These are phyloP conservation scores for Sophora flavescens DNA, from an alignment of 306 rosid genomes.

Conservation along the genomic window DNA sequence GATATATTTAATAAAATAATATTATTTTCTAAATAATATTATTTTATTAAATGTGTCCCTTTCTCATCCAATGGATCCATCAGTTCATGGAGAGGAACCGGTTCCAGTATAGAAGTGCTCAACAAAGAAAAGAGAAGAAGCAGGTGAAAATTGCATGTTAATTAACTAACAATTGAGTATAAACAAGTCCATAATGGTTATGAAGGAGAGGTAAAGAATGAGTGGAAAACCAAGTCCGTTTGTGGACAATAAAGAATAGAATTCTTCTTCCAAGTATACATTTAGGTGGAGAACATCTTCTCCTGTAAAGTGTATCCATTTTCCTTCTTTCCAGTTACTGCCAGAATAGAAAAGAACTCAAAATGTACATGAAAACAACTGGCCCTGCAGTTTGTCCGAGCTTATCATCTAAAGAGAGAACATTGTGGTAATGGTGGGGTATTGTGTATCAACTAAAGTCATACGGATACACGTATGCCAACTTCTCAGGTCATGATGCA, in stretches of 20 bases:
- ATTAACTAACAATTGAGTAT: not conserved
- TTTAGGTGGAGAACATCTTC: constrained; percentile 22
- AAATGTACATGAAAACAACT: not conserved
- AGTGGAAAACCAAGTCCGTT: constrained; percentile 14
- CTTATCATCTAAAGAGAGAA: constrained; percentile 9
- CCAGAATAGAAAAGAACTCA: constrained; percentile 27
- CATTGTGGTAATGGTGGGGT: constrained; percentile 23
- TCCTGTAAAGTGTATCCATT: constrained; percentile 44
- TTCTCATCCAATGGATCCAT: no score
- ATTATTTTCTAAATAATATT: no score
- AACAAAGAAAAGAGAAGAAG: not conserved
- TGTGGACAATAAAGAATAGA: constrained; percentile 20
- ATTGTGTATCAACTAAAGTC: constrained; percentile 21
- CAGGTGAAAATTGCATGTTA: not conserved
- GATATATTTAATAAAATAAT: no score
- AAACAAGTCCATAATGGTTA: not conserved
- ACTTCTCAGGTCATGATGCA: constrained; percentile 2
- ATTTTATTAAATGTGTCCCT: no score
- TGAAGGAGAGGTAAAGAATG: constrained; percentile 1
- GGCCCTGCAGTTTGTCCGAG: constrained; percentile 40
- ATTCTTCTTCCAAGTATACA: constrained; percentile 13
- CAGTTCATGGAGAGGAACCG: no score
- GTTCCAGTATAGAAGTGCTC: not conserved
- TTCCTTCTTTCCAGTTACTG: constrained; percentile 33
- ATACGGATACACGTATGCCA: constrained; percentile 14